Conservation (phyloP, 768 basidiomycete genomes). For the Cystobasidium onofrii region DNA sequence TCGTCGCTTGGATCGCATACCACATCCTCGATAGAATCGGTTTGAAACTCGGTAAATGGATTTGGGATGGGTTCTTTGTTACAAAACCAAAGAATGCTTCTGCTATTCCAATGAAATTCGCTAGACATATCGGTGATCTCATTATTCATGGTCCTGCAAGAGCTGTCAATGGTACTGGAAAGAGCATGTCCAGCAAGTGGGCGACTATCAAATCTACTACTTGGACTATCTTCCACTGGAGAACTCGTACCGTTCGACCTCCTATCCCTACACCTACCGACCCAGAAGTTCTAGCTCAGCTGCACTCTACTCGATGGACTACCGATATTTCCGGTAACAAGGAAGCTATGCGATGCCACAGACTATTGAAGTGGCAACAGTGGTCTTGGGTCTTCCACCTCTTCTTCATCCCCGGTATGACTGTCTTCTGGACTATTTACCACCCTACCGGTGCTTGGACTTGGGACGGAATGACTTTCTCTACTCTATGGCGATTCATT, state of each 20-base stretch:
- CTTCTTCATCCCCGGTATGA: constrained; percentile 43
- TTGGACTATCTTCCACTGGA: constrained; percentile 42
- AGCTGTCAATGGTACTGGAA: constrained; percentile 29
- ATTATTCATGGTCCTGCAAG: constrained; percentile 38
- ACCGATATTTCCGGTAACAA: constrained; percentile 40
- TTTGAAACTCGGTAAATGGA: constrained; percentile 44
- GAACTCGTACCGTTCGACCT: constrained; percentile 41
- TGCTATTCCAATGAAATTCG: constrained; percentile 40
- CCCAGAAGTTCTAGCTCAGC: constrained; percentile 43
- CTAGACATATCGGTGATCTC: constrained; percentile 34
- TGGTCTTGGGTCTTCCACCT: constrained; percentile 43
- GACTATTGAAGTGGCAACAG: constrained; percentile 40
- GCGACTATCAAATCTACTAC: constrained; percentile 17
- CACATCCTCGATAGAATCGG: constrained; percentile 44
- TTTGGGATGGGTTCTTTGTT: constrained; percentile 45
- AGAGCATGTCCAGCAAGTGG: constrained; percentile 11
- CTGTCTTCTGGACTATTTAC: constrained; percentile 40
- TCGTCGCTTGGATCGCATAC: constrained; percentile 43
- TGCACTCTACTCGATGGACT: constrained; percentile 44
- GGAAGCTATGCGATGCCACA: constrained; percentile 42
- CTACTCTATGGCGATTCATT: constrained; percentile 43
- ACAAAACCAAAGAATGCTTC: constrained; percentile 42
- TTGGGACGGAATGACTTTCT: constrained; percentile 41
- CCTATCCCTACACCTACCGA: constrained; percentile 41
- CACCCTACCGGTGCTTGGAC: constrained; percentile 42